These are phyloP conservation scores for Colletotrichum liaoningense DNA, from an alignment of 2,329 filamentous ascomycete genomes.

Conservation along the genomic window DNA sequence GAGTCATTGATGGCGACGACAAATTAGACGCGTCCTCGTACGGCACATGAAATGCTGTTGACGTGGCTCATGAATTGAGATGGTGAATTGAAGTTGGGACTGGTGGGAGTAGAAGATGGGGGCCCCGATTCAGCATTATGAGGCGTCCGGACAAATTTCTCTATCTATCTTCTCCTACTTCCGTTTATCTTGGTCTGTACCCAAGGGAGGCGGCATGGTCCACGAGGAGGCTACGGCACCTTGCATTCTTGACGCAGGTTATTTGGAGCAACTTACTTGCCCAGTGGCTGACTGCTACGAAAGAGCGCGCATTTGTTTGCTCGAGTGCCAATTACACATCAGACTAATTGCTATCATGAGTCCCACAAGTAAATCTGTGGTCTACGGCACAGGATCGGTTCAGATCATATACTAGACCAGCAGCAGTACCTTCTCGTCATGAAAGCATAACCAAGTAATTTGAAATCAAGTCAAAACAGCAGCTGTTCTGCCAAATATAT, in stretches of 20 bases:
- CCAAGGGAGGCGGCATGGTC: neutral
- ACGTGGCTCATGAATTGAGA: neutral
- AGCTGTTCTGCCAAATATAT: too few species aligned
- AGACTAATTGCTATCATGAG: neutral
- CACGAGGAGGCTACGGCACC: conserved; percentile 6
- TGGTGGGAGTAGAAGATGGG: neutral
- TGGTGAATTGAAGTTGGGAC: neutral
- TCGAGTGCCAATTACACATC: neutral
- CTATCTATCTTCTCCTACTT: neutral
- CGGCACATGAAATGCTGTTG: conserved; percentile 43
- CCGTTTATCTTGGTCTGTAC: neutral
- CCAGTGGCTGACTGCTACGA: neutral
- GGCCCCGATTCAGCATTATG: conserved; percentile 11
- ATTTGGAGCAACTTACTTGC: neutral
- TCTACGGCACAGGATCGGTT: too few species aligned
- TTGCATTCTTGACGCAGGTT: conserved; percentile 3
- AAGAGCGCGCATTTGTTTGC: neutral
- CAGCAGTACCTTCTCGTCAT: too few species aligned
- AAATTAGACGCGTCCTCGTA: conserved; percentile 63
- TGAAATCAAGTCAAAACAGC: too few species aligned
- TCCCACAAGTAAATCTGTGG: too few species aligned
- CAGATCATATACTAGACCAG: too few species aligned
- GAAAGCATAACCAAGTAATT: too few species aligned
- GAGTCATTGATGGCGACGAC: conserved; percentile 66
- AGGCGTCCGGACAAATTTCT: conserved; percentile 18